phyloP scores from a whole-genome alignment of 176 grass and related monocot species.

The Oryza brachyantha region DNA sequence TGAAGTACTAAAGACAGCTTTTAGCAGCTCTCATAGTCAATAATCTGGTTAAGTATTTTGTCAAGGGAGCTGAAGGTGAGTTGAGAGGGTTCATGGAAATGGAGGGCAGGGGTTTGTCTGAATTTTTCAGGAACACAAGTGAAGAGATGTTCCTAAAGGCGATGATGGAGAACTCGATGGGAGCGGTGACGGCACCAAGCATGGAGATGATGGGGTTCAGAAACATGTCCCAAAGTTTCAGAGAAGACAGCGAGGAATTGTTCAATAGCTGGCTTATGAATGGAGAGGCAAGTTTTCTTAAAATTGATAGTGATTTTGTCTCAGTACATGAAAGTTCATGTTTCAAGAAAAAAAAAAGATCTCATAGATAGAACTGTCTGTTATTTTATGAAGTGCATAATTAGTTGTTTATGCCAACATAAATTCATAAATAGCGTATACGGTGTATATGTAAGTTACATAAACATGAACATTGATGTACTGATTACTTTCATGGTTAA shows the following conservation, averaged over 20 bases:
- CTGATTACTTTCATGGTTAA: slow-evolving; percentile 1
- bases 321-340: background rate
- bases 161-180: slow-evolving; percentile 62
- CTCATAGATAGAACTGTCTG: background rate
- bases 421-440: background rate
- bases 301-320: background rate
- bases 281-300: slow-evolving; percentile 60
- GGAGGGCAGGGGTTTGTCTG: slow-evolving; percentile 54
- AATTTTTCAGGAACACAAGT: slow-evolving; percentile 70
- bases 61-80: slow-evolving; percentile 16
- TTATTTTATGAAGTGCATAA: background rate
- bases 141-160: slow-evolving; percentile 79
- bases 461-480: background rate
- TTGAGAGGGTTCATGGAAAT: slow-evolving; percentile 53
- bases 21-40: slow-evolving; percentile 25
- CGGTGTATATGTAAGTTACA: background rate
- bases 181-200: slow-evolving; percentile 40
- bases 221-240: slow-evolving; percentile 48
- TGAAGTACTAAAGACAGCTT: slow-evolving; percentile 41
- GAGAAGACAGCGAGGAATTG: slow-evolving; percentile 69
- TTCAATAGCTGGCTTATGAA: slow-evolving; percentile 81
- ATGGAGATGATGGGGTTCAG: slow-evolving; percentile 72
- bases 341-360: too few relatives aligned
- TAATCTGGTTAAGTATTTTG: slow-evolving; percentile 30
- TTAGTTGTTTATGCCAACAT: background rate